Base-by-base conservation (phyloP, 139 green algal species). In the Auxenochlorella pyrenoidosa region DNA sequence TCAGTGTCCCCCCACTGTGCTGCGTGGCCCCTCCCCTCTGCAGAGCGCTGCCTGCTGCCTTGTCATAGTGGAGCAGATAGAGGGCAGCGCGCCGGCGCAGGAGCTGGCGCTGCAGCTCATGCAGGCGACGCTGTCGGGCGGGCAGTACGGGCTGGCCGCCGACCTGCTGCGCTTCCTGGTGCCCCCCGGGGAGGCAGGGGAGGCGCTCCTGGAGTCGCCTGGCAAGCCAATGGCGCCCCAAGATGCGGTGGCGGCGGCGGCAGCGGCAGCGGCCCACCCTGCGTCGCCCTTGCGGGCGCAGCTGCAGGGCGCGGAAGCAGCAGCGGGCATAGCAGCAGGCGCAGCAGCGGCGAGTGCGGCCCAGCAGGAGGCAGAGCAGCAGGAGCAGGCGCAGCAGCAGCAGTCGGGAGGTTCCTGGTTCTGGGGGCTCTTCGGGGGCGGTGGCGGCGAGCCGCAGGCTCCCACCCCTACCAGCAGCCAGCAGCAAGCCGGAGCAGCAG, bases 111-210 rank as follows among this genome's bases (percentile, higher is more conserved):
- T 98, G 70, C 93, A 89, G 51, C 91, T 97, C 5, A 78, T 97
- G 41, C 89, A 92, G 40, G 89, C 90, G 15, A 88, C 94, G 0
- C 81, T 98, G 79, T 59, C 75, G 26, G 86, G 77, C 2, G 91
- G 73, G 13, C 89, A 95, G 89, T 97, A 96, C 82, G 86, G 88
- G n/a, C 92, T 98, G 72, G 90, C 88, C 0, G 91, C 93, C 3
- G 96, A 98, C 85, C 91, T 98, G 82, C 90, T 98, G 41, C 91
- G 95, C 65, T 98, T 98, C 80, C 76, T 97, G 32, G 83, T 96
- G 34, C 93, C 93, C 16, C 94, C 93, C 12, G 84, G 85, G 12
- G 79, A 84, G n/a, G 36, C 63, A 26, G 47, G 47, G 12, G 85
- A 84, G 34, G 22, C 36, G 43, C 28, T 81, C 40, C 41, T 77